Base-by-base conservation (phyloP, 345 rosid genomes). In the Gossypium anomalum region DNA sequence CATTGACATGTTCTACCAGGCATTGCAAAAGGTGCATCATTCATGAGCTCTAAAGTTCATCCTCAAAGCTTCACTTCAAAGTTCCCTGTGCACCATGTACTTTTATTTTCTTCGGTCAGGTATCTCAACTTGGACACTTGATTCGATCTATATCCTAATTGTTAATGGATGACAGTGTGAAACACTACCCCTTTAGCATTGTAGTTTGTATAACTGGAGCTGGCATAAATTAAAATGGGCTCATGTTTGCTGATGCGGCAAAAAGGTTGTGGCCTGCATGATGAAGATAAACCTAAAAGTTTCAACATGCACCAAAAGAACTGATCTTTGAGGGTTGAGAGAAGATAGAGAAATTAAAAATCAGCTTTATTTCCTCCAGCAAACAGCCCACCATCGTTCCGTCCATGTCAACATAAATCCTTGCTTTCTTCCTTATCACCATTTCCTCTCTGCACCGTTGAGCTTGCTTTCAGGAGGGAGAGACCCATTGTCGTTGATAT, bases 1-100 rank as follows among this genome's bases (percentile, higher is more conserved):
- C 75, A 75, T 90, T 5, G 88, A 90, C 79, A 76, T 85, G 89
- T 87, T 90, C 77, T 80, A 83, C 81, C 87, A 83, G 76, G 82
- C 92, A 23, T 66, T 90, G 81, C 76, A 80, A 68, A 85, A 84
- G 79, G 84, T 77, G 65, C 86, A 87, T 34, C 84, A 78, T 23
- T 72, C 80, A 29, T 89, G 88, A 89, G 82, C 22, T 44, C 23
- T 29, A 44, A 43, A 43, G 25, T 7, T 23, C 56, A 20, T 60
- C 66, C 64, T 60, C 53, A 5, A 60, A 60, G 11, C 43, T 59
- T 56, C 15, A 59, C 44, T 58, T 25, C 23, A 22, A 59, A 44
- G 75, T 72, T 44, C 75, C 29, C 44, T 23, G 55, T 58, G 75
- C 55, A 25, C 56, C 9, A 0, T 22, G 23, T 11, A 44, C 56